Percentiles rank a stretch among this genome's conserved stretches.
These are phyloP conservation scores for Dryas alaskensis DNA, from an alignment of 306 rosid genomes.

Conservation along the genomic window DNA sequence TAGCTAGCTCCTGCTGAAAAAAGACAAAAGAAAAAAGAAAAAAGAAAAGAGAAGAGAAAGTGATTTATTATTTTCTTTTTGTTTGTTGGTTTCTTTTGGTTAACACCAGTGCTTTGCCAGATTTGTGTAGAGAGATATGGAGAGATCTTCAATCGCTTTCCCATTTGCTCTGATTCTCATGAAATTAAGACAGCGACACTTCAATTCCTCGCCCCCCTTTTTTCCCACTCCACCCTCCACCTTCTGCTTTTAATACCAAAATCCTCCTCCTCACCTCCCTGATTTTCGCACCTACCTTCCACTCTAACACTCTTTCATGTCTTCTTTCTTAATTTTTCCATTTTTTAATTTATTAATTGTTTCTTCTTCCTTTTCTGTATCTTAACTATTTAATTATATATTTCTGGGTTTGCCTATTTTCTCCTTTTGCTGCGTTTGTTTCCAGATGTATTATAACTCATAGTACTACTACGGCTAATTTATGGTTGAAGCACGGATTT, in stretches of 20 bases:
- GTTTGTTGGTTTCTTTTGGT: constrained; percentile 25
- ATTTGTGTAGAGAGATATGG: constrained; percentile 39
- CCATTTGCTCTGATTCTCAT: constrained; percentile 53
- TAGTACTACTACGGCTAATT: background rate
- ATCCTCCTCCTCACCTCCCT: constrained; percentile 31
- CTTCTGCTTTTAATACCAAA: background rate
- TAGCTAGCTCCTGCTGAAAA: constrained; percentile 9
- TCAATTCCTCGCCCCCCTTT: constrained; percentile 7
- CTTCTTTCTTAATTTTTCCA: background rate
- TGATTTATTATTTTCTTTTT: background rate
- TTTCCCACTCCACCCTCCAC: constrained; percentile 10
- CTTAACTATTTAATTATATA: background rate
- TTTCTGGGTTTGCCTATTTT: background rate
- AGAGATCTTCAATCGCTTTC: constrained; percentile 65
- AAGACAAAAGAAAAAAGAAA: constrained; percentile 17
- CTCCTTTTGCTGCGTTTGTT: no score
- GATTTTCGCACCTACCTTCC: constrained; percentile 28
- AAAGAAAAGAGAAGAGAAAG: background rate
- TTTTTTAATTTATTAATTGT: no score
- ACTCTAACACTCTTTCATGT: background rate
- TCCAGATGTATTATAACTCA: background rate
- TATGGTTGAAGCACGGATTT: constrained; percentile 1
- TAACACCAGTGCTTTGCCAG: constrained; percentile 31
- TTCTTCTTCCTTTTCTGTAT: no score
- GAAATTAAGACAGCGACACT: constrained; percentile 61